These are phyloP conservation scores for Triticum monococcum DNA, from an alignment of 176 grass and related monocot species.

Conservation along the genomic window DNA sequence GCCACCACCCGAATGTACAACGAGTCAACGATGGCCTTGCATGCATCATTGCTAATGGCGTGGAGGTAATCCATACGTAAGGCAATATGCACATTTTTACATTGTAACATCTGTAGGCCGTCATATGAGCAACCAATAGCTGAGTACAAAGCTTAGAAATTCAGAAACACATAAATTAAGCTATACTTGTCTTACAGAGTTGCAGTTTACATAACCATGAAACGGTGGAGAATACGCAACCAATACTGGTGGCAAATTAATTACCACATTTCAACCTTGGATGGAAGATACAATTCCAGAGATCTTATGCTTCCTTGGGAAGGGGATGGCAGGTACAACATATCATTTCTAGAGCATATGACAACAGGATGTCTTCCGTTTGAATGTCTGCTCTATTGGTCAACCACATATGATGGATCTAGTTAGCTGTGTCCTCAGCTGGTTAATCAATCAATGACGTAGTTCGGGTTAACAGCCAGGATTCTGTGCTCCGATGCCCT, in stretches of 20 bases:
- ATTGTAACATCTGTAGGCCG: too few relatives aligned
- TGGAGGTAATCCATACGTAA: too few relatives aligned
- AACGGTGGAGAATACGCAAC: neutral
- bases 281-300: conserved; percentile 10
- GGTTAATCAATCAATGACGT: conserved; percentile 66
- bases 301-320: neutral
- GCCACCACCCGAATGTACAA: too few relatives aligned
- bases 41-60: too few relatives aligned
- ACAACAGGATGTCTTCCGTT: neutral
- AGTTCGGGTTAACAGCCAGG: conserved; percentile 91
- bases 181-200: neutral
- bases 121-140: too few relatives aligned
- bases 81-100: too few relatives aligned
- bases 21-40: too few relatives aligned
- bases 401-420: conserved; percentile 2
- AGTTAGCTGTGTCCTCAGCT: conserved; percentile 10
- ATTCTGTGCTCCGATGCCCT: conserved; percentile 66
- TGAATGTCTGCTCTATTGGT: neutral
- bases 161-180: neutral
- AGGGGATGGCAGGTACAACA: conserved; percentile 1
- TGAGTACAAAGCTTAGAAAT: neutral
- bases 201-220: neutral
- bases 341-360: conserved; percentile 10
- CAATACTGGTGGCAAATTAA: neutral
- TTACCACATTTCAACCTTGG: neutral